Percentiles rank a stretch among this genome's conserved stretches.
Evolutionary conservation across 2,329 filamentous ascomycete genomes (phyloP).

Genomic region (Thielaviopsis euricoi): DNA sequence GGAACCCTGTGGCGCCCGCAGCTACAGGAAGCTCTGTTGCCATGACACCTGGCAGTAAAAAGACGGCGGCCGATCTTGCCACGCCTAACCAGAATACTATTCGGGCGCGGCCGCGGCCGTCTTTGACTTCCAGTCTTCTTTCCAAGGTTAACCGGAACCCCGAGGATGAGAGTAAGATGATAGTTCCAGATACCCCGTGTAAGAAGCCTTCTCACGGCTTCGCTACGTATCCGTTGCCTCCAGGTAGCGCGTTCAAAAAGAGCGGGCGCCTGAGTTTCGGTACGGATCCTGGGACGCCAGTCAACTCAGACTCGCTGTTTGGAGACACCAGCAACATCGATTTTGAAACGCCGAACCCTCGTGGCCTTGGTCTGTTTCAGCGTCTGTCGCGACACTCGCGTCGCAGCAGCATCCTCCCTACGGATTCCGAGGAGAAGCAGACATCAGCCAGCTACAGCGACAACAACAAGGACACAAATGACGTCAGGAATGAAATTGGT

Average conservation of each 20-base stretch:
- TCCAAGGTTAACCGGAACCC: slow-evolving; percentile 84
- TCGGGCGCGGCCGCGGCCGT: slow-evolving; percentile 21
- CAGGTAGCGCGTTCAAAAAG: slow-evolving; percentile 46
- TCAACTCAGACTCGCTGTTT: slow-evolving; percentile 41
- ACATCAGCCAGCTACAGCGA: slow-evolving; percentile 14
- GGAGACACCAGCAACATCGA: slow-evolving; percentile 21
- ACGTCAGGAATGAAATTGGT: not conserved
- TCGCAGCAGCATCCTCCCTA: slow-evolving; percentile 58
- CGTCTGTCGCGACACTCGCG: slow-evolving; percentile 33
- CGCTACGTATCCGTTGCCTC: slow-evolving; percentile 44
- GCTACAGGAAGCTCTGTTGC: slow-evolving; percentile 17
- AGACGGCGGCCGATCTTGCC: not conserved
- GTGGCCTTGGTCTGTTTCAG: slow-evolving; percentile 50
- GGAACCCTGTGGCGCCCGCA: slow-evolving; percentile 5
- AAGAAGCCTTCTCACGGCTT: slow-evolving; percentile 62
- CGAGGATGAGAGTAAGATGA: slow-evolving; percentile 49
- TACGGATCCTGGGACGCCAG: slow-evolving; percentile 62
- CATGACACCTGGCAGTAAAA: slow-evolving; percentile 19
- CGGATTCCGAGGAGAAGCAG: slow-evolving; percentile 60
- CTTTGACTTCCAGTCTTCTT: slow-evolving; percentile 85
- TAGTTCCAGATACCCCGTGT: slow-evolving; percentile 88
- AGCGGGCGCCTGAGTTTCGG: slow-evolving; percentile 54
- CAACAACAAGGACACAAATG: slow-evolving; percentile 1
- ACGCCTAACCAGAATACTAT: slow-evolving; percentile 9
- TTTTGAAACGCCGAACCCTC: slow-evolving; percentile 36